These are phyloP conservation scores for Arthrobotrys sphaeroides DNA, from an alignment of 2,329 filamentous ascomycete genomes.

Conservation along the genomic window DNA sequence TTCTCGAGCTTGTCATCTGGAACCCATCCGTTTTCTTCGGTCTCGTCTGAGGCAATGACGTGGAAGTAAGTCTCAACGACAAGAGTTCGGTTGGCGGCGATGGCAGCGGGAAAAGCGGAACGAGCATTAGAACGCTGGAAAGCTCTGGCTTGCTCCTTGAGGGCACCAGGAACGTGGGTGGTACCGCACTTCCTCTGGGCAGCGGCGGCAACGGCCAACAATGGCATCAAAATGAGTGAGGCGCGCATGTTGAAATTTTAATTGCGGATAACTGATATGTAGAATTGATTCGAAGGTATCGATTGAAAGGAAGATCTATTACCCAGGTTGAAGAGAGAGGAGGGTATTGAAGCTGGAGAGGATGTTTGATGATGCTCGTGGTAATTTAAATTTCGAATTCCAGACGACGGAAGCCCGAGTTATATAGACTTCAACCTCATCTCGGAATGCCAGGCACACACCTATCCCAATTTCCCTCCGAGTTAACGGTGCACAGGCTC, in stretches of 20 bases:
- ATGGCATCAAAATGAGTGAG: constrained; percentile 48
- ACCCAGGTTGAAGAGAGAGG: constrained; percentile 6
- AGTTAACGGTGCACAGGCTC: constrained; percentile 20
- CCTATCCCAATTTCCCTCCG: not conserved
- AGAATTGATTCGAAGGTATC: not conserved
- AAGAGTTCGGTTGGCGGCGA: constrained; percentile 43
- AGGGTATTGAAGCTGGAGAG: constrained; percentile 14
- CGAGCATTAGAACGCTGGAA: constrained; percentile 47
- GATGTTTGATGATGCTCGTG: constrained; percentile 41
- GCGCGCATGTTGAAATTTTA: constrained; percentile 49
- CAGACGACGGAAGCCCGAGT: constrained; percentile 25
- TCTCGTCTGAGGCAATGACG: constrained; percentile 58
- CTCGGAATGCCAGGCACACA: constrained; percentile 40
- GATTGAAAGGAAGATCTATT: constrained; percentile 7
- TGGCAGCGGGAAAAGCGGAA: constrained; percentile 4
- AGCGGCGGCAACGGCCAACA: constrained; percentile 44
- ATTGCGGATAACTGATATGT: not conserved
- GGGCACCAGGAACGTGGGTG: constrained; percentile 37
- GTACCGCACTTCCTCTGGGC: constrained; percentile 42
- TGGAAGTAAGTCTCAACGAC: constrained; percentile 59
- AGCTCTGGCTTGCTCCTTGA: constrained; percentile 44
- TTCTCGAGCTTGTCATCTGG: constrained; percentile 60
- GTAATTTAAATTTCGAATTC: constrained; percentile 44
- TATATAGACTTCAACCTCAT: constrained; percentile 38
- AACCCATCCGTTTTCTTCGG: constrained; percentile 53